phyloP scores from a whole-genome alignment of 192 early-diverging fungal genomes.

The Coemansia pectinata region DNA sequence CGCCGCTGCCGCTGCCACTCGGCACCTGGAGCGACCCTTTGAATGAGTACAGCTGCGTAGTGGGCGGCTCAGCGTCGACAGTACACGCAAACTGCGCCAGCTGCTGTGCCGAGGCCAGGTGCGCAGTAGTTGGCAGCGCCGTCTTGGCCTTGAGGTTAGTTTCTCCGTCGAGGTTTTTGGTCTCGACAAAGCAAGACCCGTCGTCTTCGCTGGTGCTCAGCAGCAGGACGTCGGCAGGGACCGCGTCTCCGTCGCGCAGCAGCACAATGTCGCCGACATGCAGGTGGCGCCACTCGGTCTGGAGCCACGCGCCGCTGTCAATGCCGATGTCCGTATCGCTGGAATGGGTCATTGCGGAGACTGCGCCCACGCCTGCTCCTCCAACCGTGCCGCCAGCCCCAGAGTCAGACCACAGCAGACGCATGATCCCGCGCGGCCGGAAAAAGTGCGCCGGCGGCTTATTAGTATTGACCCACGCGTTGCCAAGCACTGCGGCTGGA shows the following conservation, averaged over 20 bases:
- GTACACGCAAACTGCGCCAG: slow-evolving; percentile 62
- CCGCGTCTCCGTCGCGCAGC: slow-evolving; percentile 77
- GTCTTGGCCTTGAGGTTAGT: slow-evolving; percentile 93
- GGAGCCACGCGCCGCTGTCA: slow-evolving; percentile 57
- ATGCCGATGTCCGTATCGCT: slow-evolving; percentile 18
- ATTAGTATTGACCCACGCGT: slow-evolving; percentile 68
- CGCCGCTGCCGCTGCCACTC: slow-evolving; percentile 49
- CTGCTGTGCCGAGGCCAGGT: slow-evolving; percentile 59
- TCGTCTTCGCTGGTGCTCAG: slow-evolving; percentile 83
- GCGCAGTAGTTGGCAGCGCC: slow-evolving; percentile 63
- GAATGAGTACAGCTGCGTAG: slow-evolving; percentile 86
- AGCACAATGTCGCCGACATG: slow-evolving; percentile 88
- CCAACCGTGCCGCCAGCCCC: slow-evolving; percentile 44
- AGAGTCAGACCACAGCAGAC: slow-evolving; percentile 51
- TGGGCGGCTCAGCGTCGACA: slow-evolving; percentile 85
- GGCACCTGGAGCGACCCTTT: slow-evolving; percentile 61
- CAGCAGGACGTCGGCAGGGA: slow-evolving; percentile 92
- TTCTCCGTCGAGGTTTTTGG: slow-evolving; percentile 97
- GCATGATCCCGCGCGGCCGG: slow-evolving; percentile 44
- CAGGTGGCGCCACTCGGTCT: slow-evolving; percentile 79
- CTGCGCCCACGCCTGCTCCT: slow-evolving; percentile 2
- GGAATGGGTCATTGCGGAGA: not conserved
- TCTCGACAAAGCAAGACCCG: slow-evolving; percentile 91
- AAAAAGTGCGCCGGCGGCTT: slow-evolving; percentile 33
- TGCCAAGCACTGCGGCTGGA: slow-evolving; percentile 50